A percentile compares a stretch with the other conserved stretches of the same genome.
Evolutionary conservation across 2,329 filamentous ascomycete genomes (phyloP).

Genomic region (Trichoderma koningiopsis): DNA sequence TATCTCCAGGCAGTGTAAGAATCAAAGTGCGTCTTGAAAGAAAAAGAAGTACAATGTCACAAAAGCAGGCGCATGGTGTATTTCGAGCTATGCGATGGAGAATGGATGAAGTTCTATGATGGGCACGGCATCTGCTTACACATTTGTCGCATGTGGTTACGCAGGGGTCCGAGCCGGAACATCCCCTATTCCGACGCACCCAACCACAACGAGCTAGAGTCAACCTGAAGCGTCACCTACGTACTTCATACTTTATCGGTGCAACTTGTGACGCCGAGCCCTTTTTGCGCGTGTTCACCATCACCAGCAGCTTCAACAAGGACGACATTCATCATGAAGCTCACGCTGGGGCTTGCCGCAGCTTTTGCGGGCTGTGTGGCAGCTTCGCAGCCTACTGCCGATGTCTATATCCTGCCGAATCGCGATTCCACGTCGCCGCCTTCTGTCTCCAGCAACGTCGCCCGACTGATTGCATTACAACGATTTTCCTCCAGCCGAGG

Average conservation of each 20-base stretch:
- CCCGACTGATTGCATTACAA: constrained; percentile 61
- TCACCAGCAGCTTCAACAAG: constrained; percentile 39
- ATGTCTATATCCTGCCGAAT: constrained; percentile 56
- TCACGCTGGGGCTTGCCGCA: constrained; percentile 44
- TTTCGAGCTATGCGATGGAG: background rate
- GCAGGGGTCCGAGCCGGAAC: constrained; percentile 35
- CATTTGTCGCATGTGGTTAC: constrained; percentile 14
- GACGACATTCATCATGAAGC: constrained; percentile 46
- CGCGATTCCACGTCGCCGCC: constrained; percentile 38
- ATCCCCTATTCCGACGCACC: constrained; percentile 36
- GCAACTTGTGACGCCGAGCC: constrained; percentile 38
- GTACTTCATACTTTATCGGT: constrained; percentile 18
- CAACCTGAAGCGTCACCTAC: constrained; percentile 19
- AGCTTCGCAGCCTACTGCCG: constrained; percentile 47
- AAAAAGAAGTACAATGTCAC: background rate
- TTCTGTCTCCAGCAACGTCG: constrained; percentile 55
- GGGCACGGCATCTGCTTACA: constrained; percentile 13
- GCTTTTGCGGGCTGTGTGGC: constrained; percentile 44
- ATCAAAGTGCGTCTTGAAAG: background rate
- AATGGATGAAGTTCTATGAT: constrained; percentile 16
- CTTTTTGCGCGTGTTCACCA: constrained; percentile 30
- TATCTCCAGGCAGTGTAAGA: background rate
- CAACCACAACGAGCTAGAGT: constrained; percentile 25
- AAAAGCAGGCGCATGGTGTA: constrained; percentile 8
- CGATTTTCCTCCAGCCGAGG: constrained; percentile 53